Base-by-base conservation (phyloP, 257 asterid species). In the Scutellaria galericulata region DNA sequence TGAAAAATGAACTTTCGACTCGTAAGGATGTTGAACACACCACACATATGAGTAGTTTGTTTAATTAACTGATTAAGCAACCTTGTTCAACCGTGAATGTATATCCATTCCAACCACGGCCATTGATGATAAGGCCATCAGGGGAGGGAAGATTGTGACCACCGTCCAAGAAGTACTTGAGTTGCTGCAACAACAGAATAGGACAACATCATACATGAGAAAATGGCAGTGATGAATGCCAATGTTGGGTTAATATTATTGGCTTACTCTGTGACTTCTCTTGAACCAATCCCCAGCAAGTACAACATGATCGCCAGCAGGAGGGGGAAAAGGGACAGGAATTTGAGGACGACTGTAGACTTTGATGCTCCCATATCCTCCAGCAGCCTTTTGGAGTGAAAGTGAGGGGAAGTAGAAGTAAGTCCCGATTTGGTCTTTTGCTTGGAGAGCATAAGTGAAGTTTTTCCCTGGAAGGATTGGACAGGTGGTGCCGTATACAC, bases 211-310 rank as follows among this genome's bases (percentile, higher is more conserved):
- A 20, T 4, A 15, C 46, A 48, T 39, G 37, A 57, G 18, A 68
- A 61, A 14, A 42, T 58, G 9, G 48, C 48, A 55, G 73, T 53
- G 72, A 59, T 56, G 9, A 6, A n/a, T 35, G 39, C 37, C 15
- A 14, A 48, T 40, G 47, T 77, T 20, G 45, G 45, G 60, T 3
- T 15, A 13, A 44, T 67, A 45, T 12, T n/a, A 72, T 50, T 50
- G 48, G 74, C 88, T 80, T 75, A 92, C 99, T 81, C 91, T 85
- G 51, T 88, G 97, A 48, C 83, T 80, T 83, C 87, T 80, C 78
- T 87, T 92, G 96, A 82, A 95, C 90, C 92, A 95, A 74, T 95
- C 99, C 40, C 99, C 99, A 41, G 90, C 91, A 13, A 95, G 96
- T 1, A 92, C 80, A 14, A 83, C 75, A 63, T 78, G 83, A 79